Conservation (phyloP, 176 grass and related monocot species). For the Urochloa ruziziensis region DNA sequence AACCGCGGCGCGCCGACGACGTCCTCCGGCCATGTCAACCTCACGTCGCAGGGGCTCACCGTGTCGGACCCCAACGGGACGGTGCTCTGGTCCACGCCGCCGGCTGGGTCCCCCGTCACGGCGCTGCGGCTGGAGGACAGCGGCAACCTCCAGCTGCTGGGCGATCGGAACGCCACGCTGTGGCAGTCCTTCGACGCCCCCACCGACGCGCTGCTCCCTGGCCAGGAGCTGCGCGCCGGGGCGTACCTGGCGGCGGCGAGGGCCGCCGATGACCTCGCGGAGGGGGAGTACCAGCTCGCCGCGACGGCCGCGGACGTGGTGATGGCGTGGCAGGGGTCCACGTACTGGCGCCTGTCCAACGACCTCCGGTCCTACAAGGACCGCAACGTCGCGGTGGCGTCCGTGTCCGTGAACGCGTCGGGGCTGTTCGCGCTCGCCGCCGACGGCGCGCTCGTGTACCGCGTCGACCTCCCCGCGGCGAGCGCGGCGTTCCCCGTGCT, state of each 20-base stretch:
- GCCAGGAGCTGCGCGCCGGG: slow-evolving; percentile 49
- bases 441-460: slow-evolving; percentile 41
- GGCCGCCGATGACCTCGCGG: slow-evolving; percentile 20
- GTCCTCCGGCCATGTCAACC: slow-evolving; percentile 36
- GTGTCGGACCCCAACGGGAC: no score
- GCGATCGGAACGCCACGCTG: no score
- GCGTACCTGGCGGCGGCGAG: slow-evolving; percentile 39
- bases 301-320: slow-evolving; percentile 26
- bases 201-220: slow-evolving; percentile 34
- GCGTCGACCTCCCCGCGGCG: slow-evolving; percentile 20
- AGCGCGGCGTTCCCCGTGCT: slow-evolving; percentile 52
- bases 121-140: no score
- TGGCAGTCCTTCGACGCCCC: no score
- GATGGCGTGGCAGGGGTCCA: slow-evolving; percentile 56
- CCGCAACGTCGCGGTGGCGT: slow-evolving; percentile 33
- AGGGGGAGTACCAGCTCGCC: slow-evolving; percentile 48
- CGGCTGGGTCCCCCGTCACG: no score
- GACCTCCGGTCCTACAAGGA: slow-evolving; percentile 59
- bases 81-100: no score
- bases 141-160: no score
- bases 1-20: slow-evolving; percentile 52
- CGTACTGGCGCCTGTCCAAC: slow-evolving; percentile 72
- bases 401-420: slow-evolving; percentile 61
- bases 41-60: no score
- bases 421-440: slow-evolving; percentile 46